Base-by-base conservation (phyloP, 495 filamentous ascomycete genomes). In the Aspergillus olivimuriae region DNA sequence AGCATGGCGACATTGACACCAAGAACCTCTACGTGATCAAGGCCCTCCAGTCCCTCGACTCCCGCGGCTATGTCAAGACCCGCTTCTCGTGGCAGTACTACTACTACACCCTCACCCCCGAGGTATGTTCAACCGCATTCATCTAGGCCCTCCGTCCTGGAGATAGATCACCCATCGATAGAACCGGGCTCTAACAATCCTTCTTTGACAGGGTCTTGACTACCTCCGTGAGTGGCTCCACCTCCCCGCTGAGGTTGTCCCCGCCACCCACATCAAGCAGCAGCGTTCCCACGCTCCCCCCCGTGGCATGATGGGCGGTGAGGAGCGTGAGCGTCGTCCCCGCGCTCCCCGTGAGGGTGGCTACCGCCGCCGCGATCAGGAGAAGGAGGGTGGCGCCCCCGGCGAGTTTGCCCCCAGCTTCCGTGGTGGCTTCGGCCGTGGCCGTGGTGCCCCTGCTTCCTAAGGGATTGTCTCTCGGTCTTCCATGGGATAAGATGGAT, bases 21-120 rank as follows among this genome's bases (percentile, higher is more conserved):
- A 92, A 91, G 82, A 98, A 98, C 81, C 89, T 98, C 60, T 95
- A 67, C 67, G 81, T 98, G 68, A 86, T 98, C 81, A 98, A 98
- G 83, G 94, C 92, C 52, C 80, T 78, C 74, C 92, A 98, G 79
- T 98, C 92, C 48, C 80, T 98, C 61, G 90, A 82, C 76, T 97
- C 92, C 61, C 89, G 91, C 69, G 89, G 89, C 66, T 98, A 83
- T 72, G 79, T 98, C 74, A 97, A 97, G 86, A 98, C 92, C 56
- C 92, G 89, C 71, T 98, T 98, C 85, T 94, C 89, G 49, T 98
- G 92, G 92, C 92, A 98, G 78, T 97, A 90, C 83, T 98, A 96
- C 83, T 98, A 98, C 85, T 98, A 98, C 84, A 98, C 94, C 71
- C 83, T 98, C 67, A 98, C 92, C 68, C 89, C 89, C 58, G 91